These are phyloP conservation scores for Dactylonectria macrodidyma DNA, from an alignment of 2,329 filamentous ascomycete genomes.

Conservation along the genomic window DNA sequence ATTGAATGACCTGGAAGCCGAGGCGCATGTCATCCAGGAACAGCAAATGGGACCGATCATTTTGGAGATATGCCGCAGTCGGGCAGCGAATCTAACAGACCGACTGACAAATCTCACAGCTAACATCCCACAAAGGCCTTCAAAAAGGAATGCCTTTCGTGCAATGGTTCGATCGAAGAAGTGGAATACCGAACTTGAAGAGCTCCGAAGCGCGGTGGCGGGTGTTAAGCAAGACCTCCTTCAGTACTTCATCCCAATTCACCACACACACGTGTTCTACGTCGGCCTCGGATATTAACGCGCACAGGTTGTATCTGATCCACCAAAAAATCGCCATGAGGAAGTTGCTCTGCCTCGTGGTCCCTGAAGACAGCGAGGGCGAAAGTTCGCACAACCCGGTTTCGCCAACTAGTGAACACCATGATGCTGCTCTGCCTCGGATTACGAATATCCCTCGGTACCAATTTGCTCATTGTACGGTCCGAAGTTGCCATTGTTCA, in stretches of 20 bases:
- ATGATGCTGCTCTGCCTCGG: no score
- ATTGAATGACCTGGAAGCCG: neutral
- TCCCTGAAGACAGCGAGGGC: neutral
- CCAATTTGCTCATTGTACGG: accelerated
- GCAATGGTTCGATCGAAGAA: neutral
- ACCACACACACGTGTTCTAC: neutral
- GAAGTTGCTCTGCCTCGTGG: accelerated
- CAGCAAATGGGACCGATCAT: constrained; percentile 23
- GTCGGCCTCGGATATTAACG: neutral
- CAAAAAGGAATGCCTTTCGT: neutral
- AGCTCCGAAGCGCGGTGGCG: neutral
- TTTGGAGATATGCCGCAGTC: constrained; percentile 20
- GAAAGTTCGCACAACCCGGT: accelerated
- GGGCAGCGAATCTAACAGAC: neutral
- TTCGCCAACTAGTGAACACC: accelerated
- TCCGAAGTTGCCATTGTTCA: constrained; percentile 3
- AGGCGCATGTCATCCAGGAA: neutral
- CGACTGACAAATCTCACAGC: constrained; percentile 4
- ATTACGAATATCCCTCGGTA: no score
- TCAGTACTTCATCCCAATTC: neutral
- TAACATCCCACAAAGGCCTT: neutral
- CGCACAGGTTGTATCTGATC: neutral
- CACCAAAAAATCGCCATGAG: neutral
- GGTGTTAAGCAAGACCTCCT: constrained; percentile 4
- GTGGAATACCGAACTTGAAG: constrained; percentile 22